Conservation (phyloP, 73 alveolate genomes). For the Halteria grandinella region DNA sequence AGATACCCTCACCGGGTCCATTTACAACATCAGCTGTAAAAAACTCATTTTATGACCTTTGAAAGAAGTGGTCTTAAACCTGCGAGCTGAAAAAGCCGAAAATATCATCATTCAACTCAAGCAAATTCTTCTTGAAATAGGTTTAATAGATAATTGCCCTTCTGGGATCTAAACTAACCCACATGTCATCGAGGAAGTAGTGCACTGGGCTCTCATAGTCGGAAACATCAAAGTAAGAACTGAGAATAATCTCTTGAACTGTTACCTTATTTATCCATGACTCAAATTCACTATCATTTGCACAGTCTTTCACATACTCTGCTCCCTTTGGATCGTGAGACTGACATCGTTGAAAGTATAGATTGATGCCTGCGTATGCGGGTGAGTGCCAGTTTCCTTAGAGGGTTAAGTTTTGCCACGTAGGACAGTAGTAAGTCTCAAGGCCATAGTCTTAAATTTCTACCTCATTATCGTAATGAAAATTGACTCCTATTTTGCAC, state of each 20-base stretch:
- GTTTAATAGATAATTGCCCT: not conserved
- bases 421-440: conserved; percentile 33
- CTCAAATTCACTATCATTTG: conserved; percentile 22
- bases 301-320: not conserved
- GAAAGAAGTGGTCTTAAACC: not conserved
- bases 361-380: not conserved
- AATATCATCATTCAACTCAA: conserved; percentile 11
- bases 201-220: conserved; percentile 29
- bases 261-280: not conserved
- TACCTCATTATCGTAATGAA: not conserved
- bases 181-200: conserved; percentile 31
- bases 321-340: too few species aligned
- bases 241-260: conserved; percentile 10
- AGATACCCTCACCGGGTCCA: conserved; percentile 27
- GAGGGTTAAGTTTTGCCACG: conserved; percentile 19
- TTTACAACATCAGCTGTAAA: conserved; percentile 17
- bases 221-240: conserved; percentile 20
- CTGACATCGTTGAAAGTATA: conserved; percentile 3
- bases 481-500: conserved; percentile 9
- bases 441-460: not conserved
- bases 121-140: not conserved
- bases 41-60: not conserved
- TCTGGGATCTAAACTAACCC: not conserved
- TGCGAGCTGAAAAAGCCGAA: conserved; percentile 13
- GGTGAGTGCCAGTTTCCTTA: conserved; percentile 57